A percentile compares a stretch with the other conserved stretches of the same genome.
Evolutionary conservation across 1,284 basidiomycete genomes (phyloP).

Genomic region (Xerocomus amazonicus): DNA sequence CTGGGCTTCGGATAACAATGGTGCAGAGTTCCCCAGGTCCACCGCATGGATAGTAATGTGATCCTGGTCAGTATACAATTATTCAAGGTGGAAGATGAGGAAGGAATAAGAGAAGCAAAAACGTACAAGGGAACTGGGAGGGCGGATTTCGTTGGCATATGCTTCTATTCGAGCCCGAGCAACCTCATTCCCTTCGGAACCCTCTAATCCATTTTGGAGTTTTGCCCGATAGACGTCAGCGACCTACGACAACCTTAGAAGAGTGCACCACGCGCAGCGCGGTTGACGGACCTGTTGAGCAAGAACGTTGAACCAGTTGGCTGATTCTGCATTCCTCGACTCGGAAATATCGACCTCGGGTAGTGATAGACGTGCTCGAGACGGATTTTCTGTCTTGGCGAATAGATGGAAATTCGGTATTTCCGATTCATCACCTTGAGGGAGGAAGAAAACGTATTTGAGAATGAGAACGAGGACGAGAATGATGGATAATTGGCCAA

Average conservation of each 20-base stretch:
- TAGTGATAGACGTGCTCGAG: conserved; percentile 35
- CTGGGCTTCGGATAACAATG: conserved; percentile 57
- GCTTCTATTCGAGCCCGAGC: conserved; percentile 66
- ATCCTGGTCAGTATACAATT: conserved; percentile 45
- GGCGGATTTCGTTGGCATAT: conserved; percentile 68
- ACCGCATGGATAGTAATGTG: conserved; percentile 73
- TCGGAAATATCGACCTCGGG: conserved; percentile 20
- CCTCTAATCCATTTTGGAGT: conserved; percentile 56
- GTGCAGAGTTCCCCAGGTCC: conserved; percentile 67
- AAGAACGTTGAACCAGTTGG: conserved; percentile 74
- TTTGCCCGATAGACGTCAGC: conserved; percentile 70
- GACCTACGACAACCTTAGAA: conserved; percentile 42
- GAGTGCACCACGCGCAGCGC: neutral
- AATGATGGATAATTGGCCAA: conserved; percentile 77
- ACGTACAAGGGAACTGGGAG: conserved; percentile 63
- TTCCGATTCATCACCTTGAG: conserved; percentile 52
- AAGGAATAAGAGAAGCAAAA: neutral
- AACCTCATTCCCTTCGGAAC: conserved; percentile 66
- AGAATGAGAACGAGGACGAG: conserved; percentile 65
- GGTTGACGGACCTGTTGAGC: conserved; percentile 55
- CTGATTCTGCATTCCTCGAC: conserved; percentile 46
- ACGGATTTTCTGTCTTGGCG: conserved; percentile 42
- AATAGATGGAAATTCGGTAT: conserved; percentile 57
- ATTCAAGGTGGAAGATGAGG: neutral
- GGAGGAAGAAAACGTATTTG: conserved; percentile 79